Evolutionary conservation across 345 rosid species (phyloP), one percentile per base, ranked within the genome.

Genomic region (Eucalyptus tenuipes): DNA sequence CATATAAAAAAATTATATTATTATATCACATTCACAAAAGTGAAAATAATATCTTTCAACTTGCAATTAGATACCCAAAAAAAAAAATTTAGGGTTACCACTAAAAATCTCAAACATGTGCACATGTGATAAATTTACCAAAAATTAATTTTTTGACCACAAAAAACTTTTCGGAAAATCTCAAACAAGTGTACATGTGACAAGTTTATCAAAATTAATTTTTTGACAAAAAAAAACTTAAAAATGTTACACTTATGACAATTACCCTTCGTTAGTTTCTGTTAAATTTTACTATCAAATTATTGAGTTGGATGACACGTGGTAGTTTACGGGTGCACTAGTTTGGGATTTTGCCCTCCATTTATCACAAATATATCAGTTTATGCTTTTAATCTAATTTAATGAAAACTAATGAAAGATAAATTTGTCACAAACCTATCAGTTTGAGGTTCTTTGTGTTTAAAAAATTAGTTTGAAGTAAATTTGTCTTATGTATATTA

Each of bases 261-360:
- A 55, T 55, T 55, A 55, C 1, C 29, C 2, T 25, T 1, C 2
- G 5, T 55, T 10, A 55, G 2, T 55, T 55, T 55, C 0, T 1
- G 0, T 55, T 55, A 55, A 55, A 55, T 55, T 55, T 55, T 24
- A 24, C 3, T 0, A 0, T 9, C 13, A 55, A 24, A 55, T 10
- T 55, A 0, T 25, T 25, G 13, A 24, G 7, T 55, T 55, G 1
- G 29, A 55, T 55, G 3, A 9, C 6, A 55, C 2, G 1, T 24
- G 29, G 9, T 55, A 10, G 61, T 55, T 55, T 22, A 55, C 1
- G 1, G 0, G 6, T 55, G 6, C 9, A 24, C 1, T 0, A 0
- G 1, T 55, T 55, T 55, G 5, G 4, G 61, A 25, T 24, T 55
- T 55, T 55, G 61, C 1, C 2, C 0, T 55, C 3, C 29, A 22